These are phyloP conservation scores for Guillardia theta DNA, from an alignment of 78 protist genomes.

Conservation along the genomic window DNA sequence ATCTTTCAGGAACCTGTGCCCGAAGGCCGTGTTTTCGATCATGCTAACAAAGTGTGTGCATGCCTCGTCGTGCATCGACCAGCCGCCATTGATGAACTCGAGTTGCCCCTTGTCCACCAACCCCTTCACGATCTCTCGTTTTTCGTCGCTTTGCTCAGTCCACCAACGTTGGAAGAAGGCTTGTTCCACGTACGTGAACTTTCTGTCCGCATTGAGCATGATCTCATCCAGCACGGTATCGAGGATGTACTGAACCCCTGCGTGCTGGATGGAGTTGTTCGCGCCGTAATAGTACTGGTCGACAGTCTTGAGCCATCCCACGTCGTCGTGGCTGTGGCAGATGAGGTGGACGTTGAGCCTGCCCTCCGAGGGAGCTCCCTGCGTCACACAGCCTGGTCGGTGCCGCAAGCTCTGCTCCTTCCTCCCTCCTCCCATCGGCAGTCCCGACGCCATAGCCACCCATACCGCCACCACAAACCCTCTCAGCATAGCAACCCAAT, in stretches of 20 bases:
- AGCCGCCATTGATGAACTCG: slow-evolving; percentile 83
- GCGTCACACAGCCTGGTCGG: neutral
- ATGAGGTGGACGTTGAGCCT: slow-evolving; percentile 36
- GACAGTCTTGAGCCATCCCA: slow-evolving; percentile 85
- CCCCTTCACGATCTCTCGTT: neutral
- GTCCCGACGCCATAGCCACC: too few species aligned
- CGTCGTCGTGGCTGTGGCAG: slow-evolving; percentile 48
- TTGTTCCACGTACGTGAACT: slow-evolving; percentile 80
- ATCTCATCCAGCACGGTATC: slow-evolving; percentile 49
- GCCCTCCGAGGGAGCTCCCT: neutral
- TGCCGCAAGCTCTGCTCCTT: too few species aligned
- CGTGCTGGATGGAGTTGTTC: slow-evolving; percentile 63
- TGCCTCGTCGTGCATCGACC: slow-evolving; percentile 92
- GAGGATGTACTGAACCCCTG: slow-evolving; percentile 67
- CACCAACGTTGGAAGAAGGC: slow-evolving; percentile 43
- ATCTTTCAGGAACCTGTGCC: slow-evolving; percentile 16
- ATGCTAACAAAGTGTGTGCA: slow-evolving; percentile 73
- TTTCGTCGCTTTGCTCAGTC: slow-evolving; percentile 61
- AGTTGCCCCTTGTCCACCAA: slow-evolving; percentile 77
- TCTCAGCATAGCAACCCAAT: too few species aligned
- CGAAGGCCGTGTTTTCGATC: slow-evolving; percentile 12
- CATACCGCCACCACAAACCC: too few species aligned
- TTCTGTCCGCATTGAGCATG: slow-evolving; percentile 66
- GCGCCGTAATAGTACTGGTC: slow-evolving; percentile 81
- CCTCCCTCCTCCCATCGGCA: too few species aligned